phyloP scores from a whole-genome alignment of 352 stramenopile species.

The Phytopythium delawarense region DNA sequence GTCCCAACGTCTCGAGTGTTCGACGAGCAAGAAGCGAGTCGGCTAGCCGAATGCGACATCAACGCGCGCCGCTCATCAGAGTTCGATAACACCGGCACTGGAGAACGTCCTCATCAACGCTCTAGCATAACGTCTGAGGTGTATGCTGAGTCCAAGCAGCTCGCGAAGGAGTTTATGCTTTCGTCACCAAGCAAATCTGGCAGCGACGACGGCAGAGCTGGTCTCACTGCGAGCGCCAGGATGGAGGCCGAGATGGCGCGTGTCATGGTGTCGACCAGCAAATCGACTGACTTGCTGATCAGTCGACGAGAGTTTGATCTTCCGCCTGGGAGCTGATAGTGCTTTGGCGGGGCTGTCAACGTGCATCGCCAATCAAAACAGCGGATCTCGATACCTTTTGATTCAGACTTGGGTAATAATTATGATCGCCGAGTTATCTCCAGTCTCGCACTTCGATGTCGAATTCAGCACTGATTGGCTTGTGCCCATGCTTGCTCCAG shows the following conservation, averaged over 20 bases:
- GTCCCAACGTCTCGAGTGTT: conserved; percentile 1
- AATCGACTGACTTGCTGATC: too few species aligned
- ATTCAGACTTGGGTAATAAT: background rate
- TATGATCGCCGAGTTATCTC: background rate
- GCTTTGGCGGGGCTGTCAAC: too few species aligned
- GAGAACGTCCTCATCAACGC: background rate
- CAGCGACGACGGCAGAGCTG: background rate
- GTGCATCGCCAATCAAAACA: background rate
- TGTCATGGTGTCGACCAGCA: background rate
- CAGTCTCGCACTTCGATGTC: too few species aligned
- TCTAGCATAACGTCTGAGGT: background rate
- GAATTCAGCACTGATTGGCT: too few species aligned
- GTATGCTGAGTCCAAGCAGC: background rate
- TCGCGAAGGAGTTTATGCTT: conserved; percentile 6
- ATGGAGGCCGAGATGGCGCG: conserved; percentile 4
- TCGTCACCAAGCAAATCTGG: background rate
- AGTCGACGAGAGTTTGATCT: background rate
- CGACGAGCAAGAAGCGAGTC: background rate
- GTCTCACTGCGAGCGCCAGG: background rate
- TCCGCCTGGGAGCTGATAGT: too few species aligned
- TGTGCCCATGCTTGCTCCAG: too few species aligned
- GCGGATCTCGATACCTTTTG: background rate
- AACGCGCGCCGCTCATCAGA: background rate
- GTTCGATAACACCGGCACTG: background rate
- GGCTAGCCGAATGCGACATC: background rate